Percentiles rank a stretch among this genome's conserved stretches.
These are phyloP conservation scores for Hypocreales sp. DNA, from an alignment of 2,329 filamentous ascomycete species.

Conservation along the genomic window DNA sequence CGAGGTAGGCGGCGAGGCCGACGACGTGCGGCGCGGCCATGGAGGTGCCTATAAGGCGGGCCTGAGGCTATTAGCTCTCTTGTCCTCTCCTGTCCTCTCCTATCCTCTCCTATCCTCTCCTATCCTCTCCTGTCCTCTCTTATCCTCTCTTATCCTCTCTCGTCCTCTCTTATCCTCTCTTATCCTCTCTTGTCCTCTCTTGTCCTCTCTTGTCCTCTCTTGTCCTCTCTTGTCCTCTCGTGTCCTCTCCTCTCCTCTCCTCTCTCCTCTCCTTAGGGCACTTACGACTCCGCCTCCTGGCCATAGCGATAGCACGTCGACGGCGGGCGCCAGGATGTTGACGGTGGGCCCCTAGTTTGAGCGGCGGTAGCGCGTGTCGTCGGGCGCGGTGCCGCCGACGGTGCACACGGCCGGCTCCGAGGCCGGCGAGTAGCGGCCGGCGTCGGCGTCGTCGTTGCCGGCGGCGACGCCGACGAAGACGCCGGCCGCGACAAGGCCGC, in stretches of 20 bases:
- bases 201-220: too few species aligned
- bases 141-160: too few species aligned
- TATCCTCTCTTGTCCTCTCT: too few species aligned
- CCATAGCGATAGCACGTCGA: conserved; percentile 18
- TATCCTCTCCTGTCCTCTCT: too few species aligned
- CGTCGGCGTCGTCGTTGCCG: conserved; percentile 23
- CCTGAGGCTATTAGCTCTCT: too few species aligned
- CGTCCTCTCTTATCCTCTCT: too few species aligned
- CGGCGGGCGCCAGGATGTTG: conserved; percentile 25
- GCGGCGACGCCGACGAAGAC: conserved; percentile 25
- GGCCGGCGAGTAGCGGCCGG: conserved; percentile 24
- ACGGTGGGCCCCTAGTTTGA: conserved; percentile 27
- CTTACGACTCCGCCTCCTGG: conserved; percentile 2
- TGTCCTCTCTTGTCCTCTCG: too few species aligned
- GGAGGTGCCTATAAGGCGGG: conserved; percentile 70
- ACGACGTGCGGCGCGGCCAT: conserved; percentile 89
- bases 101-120: too few species aligned
- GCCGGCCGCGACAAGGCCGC: conserved; percentile 16
- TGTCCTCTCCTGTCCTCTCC: too few species aligned
- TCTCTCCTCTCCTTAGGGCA: conserved; percentile 1
- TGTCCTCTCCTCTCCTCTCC: too few species aligned
- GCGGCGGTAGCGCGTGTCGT: conserved; percentile 20
- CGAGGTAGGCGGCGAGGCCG: conserved; percentile 73
- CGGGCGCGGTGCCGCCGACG: conserved; percentile 23
- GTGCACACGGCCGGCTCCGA: conserved; percentile 26